Conservation (phyloP, 2,329 filamentous ascomycete species). For the Lomentospora prolificans region DNA sequence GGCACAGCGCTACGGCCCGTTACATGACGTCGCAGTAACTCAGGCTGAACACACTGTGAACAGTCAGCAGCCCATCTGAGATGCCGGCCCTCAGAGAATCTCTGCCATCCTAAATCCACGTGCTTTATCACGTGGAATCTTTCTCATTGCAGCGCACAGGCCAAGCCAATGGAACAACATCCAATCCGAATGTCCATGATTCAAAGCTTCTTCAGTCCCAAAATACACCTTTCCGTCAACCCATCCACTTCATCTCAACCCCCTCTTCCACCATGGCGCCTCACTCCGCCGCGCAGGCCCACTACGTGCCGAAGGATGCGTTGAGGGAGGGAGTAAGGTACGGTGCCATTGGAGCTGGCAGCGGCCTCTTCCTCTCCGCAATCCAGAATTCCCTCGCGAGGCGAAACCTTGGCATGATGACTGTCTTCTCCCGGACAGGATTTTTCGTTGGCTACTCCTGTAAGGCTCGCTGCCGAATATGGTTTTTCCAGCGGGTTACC, state of each 20-base stretch:
- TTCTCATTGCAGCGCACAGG: neutral
- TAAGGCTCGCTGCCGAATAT: too few relatives aligned
- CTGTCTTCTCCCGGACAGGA: conserved; percentile 71
- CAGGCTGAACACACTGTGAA: neutral
- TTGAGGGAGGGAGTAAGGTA: conserved; percentile 57
- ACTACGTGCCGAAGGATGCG: conserved; percentile 66
- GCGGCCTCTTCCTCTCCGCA: conserved; percentile 63
- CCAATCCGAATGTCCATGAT: conserved; percentile 7
- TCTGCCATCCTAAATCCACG: too few relatives aligned
- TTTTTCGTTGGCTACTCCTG: conserved; percentile 49
- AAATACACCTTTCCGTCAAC: neutral
- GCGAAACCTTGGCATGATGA: conserved; percentile 70
- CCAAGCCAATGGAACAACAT: conserved; percentile 3
- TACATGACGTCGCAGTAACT: neutral
- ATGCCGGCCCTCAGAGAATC: too few relatives aligned
- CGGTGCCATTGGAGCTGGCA: conserved; percentile 52
- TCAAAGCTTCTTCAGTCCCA: conserved; percentile 2
- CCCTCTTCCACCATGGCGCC: conserved; percentile 10
- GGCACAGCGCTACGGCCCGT: neutral
- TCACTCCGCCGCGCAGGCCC: neutral
- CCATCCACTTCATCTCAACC: neutral
- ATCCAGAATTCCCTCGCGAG: conserved; percentile 80
- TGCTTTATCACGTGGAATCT: neutral
- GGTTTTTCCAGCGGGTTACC: too few relatives aligned
- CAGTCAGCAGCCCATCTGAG: too few relatives aligned